A percentile compares a stretch with the other conserved stretches of the same genome.
These are phyloP conservation scores for Crithidia brevicula DNA, from an alignment of 208 protist species.

Conservation along the genomic window DNA sequence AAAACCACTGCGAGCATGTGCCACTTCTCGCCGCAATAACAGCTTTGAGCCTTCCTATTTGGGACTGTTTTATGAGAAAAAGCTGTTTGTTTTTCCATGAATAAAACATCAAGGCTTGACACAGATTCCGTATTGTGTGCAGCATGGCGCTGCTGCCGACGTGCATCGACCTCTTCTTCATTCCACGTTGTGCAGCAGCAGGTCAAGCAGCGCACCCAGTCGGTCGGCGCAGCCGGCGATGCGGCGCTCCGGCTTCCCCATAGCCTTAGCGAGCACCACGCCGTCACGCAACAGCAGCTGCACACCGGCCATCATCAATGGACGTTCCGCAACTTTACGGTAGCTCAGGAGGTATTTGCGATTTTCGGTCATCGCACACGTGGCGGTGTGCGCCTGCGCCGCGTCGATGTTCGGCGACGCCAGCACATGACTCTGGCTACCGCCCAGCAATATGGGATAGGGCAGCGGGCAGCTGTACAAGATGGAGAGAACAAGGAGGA, in stretches of 20 bases:
- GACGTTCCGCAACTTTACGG: slow-evolving; percentile 37
- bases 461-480: slow-evolving; percentile 68
- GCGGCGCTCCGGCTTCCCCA: slow-evolving; percentile 46
- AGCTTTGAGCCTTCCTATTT: too few species aligned
- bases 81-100: too few species aligned
- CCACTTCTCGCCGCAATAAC: too few species aligned
- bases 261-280: slow-evolving; percentile 38
- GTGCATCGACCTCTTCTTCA: background rate
- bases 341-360: slow-evolving; percentile 50
- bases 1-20: too few species aligned
- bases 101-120: too few species aligned
- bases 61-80: too few species aligned
- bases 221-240: slow-evolving; percentile 36
- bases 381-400: slow-evolving; percentile 17
- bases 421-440: slow-evolving; percentile 45
- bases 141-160: too few species aligned
- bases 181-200: slow-evolving; percentile 37
- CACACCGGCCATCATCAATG: slow-evolving; percentile 57
- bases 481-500: slow-evolving; percentile 51
- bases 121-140: too few species aligned
- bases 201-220: slow-evolving; percentile 47
- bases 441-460: slow-evolving; percentile 58
- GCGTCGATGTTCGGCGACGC: slow-evolving; percentile 29
- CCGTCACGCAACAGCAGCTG: slow-evolving; percentile 44
- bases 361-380: slow-evolving; percentile 31